phyloP scores from a whole-genome alignment of 495 filamentous ascomycete species.

The Thozetella sp. region DNA sequence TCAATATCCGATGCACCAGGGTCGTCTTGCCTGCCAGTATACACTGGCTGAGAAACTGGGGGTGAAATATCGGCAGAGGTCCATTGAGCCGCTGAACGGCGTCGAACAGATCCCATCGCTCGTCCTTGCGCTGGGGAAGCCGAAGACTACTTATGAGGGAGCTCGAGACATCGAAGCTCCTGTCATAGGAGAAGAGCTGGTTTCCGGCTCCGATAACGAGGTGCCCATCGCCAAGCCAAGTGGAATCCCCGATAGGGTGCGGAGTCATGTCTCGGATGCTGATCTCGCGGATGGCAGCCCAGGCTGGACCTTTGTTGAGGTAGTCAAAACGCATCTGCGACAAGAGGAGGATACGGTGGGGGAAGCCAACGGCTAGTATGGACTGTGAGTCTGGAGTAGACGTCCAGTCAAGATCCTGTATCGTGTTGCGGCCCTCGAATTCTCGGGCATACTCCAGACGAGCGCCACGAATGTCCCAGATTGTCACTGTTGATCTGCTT shows the following conservation, averaged over 20 bases:
- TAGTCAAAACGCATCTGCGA: conserved; percentile 95
- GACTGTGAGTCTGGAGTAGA: conserved; percentile 90
- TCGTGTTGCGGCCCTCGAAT: conserved; percentile 72
- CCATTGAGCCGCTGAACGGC: conserved; percentile 83
- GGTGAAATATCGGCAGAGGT: conserved; percentile 89
- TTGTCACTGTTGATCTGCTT: conserved; percentile 74
- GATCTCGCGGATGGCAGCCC: conserved; percentile 84
- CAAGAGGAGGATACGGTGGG: conserved; percentile 80
- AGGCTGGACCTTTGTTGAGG: conserved; percentile 84
- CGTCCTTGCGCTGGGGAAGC: conserved; percentile 50
- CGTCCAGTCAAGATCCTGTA: conserved; percentile 92
- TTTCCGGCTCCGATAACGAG: conserved; percentile 89
- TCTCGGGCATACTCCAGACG: conserved; percentile 80
- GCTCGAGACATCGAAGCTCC: conserved; percentile 66
- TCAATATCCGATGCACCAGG: conserved; percentile 74
- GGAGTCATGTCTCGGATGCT: conserved; percentile 81
- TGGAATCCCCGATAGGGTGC: conserved; percentile 90
- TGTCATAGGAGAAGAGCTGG: conserved; percentile 86
- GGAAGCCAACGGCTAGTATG: conserved; percentile 89
- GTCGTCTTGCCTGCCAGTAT: conserved; percentile 78
- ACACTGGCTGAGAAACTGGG: conserved; percentile 87
- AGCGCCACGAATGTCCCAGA: conserved; percentile 86
- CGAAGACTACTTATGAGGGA: conserved; percentile 66
- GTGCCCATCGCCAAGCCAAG: conserved; percentile 83
- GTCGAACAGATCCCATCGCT: conserved; percentile 69